phyloP scores from a whole-genome alignment of 163 green algal species.

The Chlorella variabilis region DNA sequence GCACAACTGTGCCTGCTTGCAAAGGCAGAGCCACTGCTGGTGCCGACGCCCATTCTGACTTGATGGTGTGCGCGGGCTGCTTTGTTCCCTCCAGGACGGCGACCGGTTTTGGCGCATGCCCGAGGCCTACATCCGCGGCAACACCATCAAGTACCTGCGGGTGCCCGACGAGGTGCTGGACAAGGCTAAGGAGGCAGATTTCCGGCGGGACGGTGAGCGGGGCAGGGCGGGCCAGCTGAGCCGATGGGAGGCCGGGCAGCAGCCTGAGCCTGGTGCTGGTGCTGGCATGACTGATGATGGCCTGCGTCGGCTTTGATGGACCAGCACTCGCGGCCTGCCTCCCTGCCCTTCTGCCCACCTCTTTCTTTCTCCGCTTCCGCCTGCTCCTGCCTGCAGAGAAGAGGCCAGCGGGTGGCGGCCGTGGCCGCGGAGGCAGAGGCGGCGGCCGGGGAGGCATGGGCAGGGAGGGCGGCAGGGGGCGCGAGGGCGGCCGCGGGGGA shows the following conservation, averaged over 20 bases:
- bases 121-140: constrained; percentile 95
- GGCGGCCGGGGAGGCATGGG: constrained; percentile 45
- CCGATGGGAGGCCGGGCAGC: too few species aligned
- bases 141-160: constrained; percentile 99
- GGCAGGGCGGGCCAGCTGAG: too few species aligned
- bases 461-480: constrained; percentile 31
- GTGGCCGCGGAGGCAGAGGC: constrained; percentile 45
- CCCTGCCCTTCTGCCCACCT: too few species aligned
- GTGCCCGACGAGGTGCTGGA: constrained; percentile 97
- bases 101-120: constrained; percentile 97
- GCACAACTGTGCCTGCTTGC: neutral
- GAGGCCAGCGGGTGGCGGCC: constrained; percentile 31
- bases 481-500: constrained; percentile 28
- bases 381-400: constrained; percentile 47
- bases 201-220: constrained; percentile 67
- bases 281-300: neutral
- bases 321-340: neutral
- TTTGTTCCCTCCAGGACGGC: constrained; percentile 77
- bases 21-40: too few species aligned
- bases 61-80: too few species aligned
- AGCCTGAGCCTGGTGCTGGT: too few species aligned
- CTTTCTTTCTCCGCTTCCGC: too few species aligned
- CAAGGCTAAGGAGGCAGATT: constrained; percentile 88
- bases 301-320: too few species aligned
- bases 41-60: too few species aligned